A percentile compares a stretch with the other conserved stretches of the same genome.
Evolutionary conservation across 306 rosid genomes (phyloP).

Genomic region (Acacia acuminata): DNA sequence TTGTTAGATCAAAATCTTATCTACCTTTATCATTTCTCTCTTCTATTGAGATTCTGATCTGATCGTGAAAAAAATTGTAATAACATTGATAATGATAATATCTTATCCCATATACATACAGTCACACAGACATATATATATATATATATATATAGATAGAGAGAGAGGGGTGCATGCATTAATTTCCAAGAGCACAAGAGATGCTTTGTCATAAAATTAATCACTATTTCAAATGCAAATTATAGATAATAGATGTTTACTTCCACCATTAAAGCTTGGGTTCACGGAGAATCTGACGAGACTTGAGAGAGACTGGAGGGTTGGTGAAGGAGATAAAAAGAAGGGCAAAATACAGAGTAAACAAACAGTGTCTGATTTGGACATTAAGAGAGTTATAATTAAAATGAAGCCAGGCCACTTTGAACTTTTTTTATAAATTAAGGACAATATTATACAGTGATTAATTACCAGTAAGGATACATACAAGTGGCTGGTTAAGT

Average conservation of each 20-base stretch:
- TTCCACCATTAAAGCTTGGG: neutral
- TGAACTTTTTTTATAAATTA: neutral
- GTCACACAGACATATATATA: no score
- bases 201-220: neutral
- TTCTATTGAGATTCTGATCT: no score
- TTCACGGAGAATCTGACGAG: neutral
- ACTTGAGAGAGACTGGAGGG: neutral
- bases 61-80: no score
- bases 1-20: no score
- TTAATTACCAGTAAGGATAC: neutral
- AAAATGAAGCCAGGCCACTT: neutral
- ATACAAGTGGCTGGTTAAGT: neutral
- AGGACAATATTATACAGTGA: neutral
- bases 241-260: neutral
- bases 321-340: neutral
- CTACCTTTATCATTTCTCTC: no score
- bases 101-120: no score
- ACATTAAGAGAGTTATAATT: neutral
- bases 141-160: no score
- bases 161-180: no score
- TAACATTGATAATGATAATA: no score
- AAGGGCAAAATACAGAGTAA: neutral
- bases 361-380: neutral
- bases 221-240: no score
- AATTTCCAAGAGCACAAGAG: neutral